phyloP scores from a whole-genome alignment of 2,329 filamentous ascomycete genomes.

The Pseudocercospora ulei region DNA sequence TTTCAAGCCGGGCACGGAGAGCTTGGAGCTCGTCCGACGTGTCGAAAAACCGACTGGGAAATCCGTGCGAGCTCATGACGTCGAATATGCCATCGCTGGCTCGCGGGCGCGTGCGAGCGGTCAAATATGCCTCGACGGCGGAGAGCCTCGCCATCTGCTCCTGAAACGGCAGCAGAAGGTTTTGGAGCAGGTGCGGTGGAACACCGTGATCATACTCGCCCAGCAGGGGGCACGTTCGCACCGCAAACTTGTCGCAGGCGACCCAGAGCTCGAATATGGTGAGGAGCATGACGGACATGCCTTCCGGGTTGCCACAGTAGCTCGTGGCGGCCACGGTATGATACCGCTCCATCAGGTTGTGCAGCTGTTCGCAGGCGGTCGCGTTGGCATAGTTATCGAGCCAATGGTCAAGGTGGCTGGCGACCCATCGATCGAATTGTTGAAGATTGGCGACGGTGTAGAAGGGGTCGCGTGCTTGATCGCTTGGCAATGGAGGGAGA shows the following conservation, averaged over 20 bases:
- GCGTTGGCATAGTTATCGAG: neutral
- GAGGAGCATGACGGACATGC: conserved; percentile 40
- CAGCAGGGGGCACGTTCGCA: conserved; percentile 42
- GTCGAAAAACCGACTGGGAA: conserved; percentile 44
- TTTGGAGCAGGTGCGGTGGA: conserved; percentile 43
- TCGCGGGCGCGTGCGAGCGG: conserved; percentile 21
- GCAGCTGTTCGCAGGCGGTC: neutral
- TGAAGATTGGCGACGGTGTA: conserved; percentile 9
- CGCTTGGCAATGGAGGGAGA: conserved; percentile 16
- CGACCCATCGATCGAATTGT: conserved; percentile 12
- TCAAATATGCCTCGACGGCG: conserved; percentile 44
- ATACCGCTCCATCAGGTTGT: conserved; percentile 1
- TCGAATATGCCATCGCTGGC: conserved; percentile 43
- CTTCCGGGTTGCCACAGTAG: conserved; percentile 9
- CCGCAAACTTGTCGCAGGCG: conserved; percentile 45
- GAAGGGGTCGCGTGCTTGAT: neutral
- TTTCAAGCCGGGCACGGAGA: conserved; percentile 4
- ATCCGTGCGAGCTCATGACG: conserved; percentile 27
- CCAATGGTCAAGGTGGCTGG: neutral
- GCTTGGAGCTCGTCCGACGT: conserved; percentile 17
- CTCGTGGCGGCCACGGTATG: conserved; percentile 1
- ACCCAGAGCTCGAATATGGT: conserved; percentile 51
- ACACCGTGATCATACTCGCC: conserved; percentile 47
- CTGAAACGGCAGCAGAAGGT: conserved; percentile 44
- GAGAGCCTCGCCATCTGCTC: conserved; percentile 46